Percentiles rank a stretch among this genome's conserved stretches.
phyloP scores from a whole-genome alignment of 2,329 filamentous ascomycete genomes.

The Pseudocercospora ulei region DNA sequence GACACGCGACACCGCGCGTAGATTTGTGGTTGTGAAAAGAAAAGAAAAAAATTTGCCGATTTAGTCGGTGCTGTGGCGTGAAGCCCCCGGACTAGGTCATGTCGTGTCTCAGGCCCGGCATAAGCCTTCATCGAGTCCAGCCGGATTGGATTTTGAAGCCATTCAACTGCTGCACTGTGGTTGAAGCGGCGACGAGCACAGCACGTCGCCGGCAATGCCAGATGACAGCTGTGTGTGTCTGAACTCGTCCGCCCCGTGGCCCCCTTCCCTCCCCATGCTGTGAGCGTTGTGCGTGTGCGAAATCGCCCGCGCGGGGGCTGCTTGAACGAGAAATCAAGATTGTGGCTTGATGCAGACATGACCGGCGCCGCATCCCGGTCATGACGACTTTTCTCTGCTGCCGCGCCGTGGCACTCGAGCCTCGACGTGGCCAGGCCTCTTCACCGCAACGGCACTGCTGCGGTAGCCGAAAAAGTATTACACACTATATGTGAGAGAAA shows the following conservation, averaged over 20 bases:
- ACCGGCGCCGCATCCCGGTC: constrained; percentile 2
- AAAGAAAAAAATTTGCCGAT: constrained; percentile 21
- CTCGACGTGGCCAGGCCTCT: constrained; percentile 12
- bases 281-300: no score
- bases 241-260: background rate
- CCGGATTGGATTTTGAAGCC: no score
- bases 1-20: constrained; percentile 22
- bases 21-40: constrained; percentile 14
- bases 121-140: no score
- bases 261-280: no score
- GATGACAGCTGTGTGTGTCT: constrained; percentile 13
- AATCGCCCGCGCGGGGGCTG: no score
- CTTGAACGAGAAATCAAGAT: constrained; percentile 1
- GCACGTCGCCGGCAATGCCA: no score
- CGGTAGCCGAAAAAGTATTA: constrained; percentile 16
- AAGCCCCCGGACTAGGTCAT: no score
- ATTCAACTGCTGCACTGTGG: no score
- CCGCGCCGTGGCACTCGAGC: constrained; percentile 13
- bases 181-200: no score
- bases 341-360: constrained; percentile 6
- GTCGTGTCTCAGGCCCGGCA: no score
- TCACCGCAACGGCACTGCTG: constrained; percentile 21
- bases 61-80: constrained; percentile 21
- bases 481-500: constrained; percentile 16
- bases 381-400: constrained; percentile 7